Percentiles rank a stretch among this genome's conserved stretches.
Evolutionary conservation across 2,329 filamentous ascomycete genomes (phyloP).

Genomic region (Arthroderma sp.): DNA sequence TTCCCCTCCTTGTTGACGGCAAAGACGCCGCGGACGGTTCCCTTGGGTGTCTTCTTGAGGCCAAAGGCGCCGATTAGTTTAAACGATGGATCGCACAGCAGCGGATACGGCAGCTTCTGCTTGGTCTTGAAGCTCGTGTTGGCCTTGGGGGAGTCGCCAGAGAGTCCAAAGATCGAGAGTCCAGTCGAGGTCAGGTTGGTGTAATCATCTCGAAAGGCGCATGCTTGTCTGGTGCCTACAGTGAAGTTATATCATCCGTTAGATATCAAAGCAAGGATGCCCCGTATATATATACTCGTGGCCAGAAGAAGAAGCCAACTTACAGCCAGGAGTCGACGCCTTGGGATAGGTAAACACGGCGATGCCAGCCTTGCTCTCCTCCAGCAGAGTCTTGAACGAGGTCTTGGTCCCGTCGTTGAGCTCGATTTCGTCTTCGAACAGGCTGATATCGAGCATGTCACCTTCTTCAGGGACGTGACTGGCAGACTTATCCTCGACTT

Average conservation of each 20-base stretch:
- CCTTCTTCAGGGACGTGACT: conserved; percentile 22
- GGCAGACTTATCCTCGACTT: not conserved
- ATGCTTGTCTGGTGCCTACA: conserved; percentile 81
- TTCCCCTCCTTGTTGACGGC: conserved; percentile 73
- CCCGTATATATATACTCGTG: not conserved
- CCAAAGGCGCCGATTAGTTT: conserved; percentile 75
- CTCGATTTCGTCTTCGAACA: conserved; percentile 59
- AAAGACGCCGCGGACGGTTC: conserved; percentile 77
- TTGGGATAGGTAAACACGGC: conserved; percentile 93
- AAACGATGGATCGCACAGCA: conserved; percentile 69
- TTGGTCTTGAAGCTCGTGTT: conserved; percentile 90
- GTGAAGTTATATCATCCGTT: not conserved
- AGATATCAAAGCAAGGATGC: not conserved
- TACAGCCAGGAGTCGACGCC: conserved; percentile 89
- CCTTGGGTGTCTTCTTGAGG: conserved; percentile 71
- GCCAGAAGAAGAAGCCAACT: conserved; percentile 28
- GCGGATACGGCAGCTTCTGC: conserved; percentile 74
- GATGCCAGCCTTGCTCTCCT: conserved; percentile 71
- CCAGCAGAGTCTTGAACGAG: conserved; percentile 66
- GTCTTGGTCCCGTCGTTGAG: conserved; percentile 74
- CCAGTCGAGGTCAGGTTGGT: conserved; percentile 62
- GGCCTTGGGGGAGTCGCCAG: conserved; percentile 72
- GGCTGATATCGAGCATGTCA: conserved; percentile 42
- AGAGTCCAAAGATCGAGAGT: conserved; percentile 80
- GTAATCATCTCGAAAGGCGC: conserved; percentile 83